Evolutionary conservation across 345 rosid species (phyloP), one percentile per base, ranked within the genome.

Genomic region (Eucalyptus melliodora): DNA sequence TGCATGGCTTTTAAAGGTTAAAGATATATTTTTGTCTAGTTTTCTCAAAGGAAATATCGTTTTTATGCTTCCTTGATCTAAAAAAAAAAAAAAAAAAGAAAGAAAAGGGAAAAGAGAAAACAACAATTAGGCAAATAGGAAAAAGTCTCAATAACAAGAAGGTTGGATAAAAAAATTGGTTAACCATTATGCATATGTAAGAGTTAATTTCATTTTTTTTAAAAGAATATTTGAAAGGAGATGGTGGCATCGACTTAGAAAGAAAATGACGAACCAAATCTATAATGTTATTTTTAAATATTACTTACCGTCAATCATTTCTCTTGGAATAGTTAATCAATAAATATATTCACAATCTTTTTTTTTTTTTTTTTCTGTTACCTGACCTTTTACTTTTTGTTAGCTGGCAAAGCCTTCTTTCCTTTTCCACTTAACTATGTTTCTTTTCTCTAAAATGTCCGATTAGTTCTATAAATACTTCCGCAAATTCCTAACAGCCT

Each of bases 401-500:
- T 24, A 59, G 51, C 51, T 7, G 8, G 72, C 7, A 4, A 65
- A 30, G 37, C 72, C 42, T 34, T 16, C 42, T 31, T 31, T 6
- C 19, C 5, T 30, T 30, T n/a, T 65, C 77, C 16, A 4, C 77
- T 65, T 15, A n/a, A 65, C 16, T 0, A 15, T 4, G 37, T 15
- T 15, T 65, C 3, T 14, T 62, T 30, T 62, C 17, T 4, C 5
- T 30, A 5, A 30, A 12, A 62, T 6, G 8, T 30, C 9, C 15
- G 12, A 12, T 60, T 60, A 24, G 34, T 30, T 30, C 4, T 62
- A 44, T 14, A 30, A 30, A 65, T 65, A 11, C 31, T 45, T 45
- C 62, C 62, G 0, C 0, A 1, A 56, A 23, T 56, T 56, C 27
- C 62, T 24, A 56, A 0, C 13, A 0, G 11, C 24, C 30, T 56